Evolutionary conservation across 805 yeast species (phyloP).

Genomic region (Nakazawaea ishiwadae): DNA sequence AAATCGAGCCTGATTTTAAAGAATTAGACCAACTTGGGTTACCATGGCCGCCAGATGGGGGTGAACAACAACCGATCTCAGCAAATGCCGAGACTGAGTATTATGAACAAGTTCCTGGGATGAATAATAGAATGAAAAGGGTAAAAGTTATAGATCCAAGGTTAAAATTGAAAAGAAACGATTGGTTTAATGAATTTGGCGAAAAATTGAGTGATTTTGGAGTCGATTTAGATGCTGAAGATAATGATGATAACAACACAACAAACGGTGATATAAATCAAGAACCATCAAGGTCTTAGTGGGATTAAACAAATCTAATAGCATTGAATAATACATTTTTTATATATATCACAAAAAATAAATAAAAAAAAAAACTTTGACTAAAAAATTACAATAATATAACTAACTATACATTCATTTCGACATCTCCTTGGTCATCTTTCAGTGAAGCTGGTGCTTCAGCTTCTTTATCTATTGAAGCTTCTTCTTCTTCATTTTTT

Average conservation of each 20-base stretch:
- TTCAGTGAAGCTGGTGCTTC: no score
- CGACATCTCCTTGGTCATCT: constrained; percentile 14
- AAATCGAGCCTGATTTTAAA: constrained; percentile 44
- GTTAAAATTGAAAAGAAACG: constrained; percentile 30
- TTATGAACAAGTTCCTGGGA: constrained; percentile 12
- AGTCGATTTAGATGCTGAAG: constrained; percentile 71
- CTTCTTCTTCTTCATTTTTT: background rate
- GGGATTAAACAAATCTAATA: no score
- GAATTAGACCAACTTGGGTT: constrained; percentile 56
- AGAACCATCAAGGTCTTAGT: no score
- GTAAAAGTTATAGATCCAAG: constrained; percentile 26
- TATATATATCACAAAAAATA: no score
- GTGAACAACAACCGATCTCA: constrained; percentile 34
- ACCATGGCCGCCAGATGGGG: constrained; percentile 96
- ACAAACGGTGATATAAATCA: background rate
- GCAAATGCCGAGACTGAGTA: constrained; percentile 9
- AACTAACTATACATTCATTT: constrained; percentile 3
- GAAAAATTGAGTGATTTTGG: constrained; percentile 83
- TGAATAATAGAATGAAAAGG: background rate
- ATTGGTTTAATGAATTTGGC: constrained; percentile 80
- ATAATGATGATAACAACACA: constrained; percentile 16
- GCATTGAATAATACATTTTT: no score
- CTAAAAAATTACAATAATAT: no score
- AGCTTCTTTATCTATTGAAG: constrained; percentile 1
- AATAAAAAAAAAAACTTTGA: no score